Conservation (phyloP, 2,329 filamentous ascomycete genomes). For the Monilinia fructicola region DNA sequence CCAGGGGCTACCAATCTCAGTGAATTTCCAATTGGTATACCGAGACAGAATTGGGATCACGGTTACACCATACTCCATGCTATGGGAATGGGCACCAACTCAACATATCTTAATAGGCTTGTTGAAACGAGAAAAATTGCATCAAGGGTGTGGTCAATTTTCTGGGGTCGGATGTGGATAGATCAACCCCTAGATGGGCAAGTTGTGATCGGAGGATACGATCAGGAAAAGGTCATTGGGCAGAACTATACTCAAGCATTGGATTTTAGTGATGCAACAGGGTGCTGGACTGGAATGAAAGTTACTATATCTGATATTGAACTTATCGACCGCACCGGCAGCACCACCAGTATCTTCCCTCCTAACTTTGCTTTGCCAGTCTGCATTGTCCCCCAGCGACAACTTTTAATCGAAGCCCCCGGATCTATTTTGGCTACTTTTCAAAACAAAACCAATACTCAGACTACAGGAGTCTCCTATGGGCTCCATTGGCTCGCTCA, state of each 20-base stretch:
- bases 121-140: not conserved
- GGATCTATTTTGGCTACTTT: not conserved
- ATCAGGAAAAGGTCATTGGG: slow-evolving; percentile 12
- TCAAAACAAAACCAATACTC: slow-evolving; percentile 6
- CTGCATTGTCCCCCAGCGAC: slow-evolving; percentile 13
- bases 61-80: slow-evolving; percentile 15
- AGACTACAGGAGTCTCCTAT: slow-evolving; percentile 1
- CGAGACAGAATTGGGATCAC: slow-evolving; percentile 8
- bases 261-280: slow-evolving; percentile 6
- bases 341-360: slow-evolving; percentile 5
- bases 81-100: slow-evolving; percentile 12
- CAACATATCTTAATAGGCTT: not conserved
- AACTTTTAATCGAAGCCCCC: slow-evolving; percentile 14
- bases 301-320: slow-evolving; percentile 15
- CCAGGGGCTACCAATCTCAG: not conserved
- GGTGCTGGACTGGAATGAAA: slow-evolving; percentile 18
- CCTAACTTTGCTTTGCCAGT: slow-evolving; percentile 11
- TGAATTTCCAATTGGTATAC: slow-evolving; percentile 10
- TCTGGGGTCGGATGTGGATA: slow-evolving; percentile 19
- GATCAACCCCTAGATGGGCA: not conserved
- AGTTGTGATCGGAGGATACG: slow-evolving; percentile 11
- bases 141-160: slow-evolving; percentile 16
- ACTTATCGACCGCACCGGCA: slow-evolving; percentile 6
- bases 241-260: slow-evolving; percentile 9
- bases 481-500: slow-evolving; percentile 11